Percentiles rank a stretch among this genome's conserved stretches.
Evolutionary conservation across 1,284 basidiomycete genomes (phyloP).

Genomic region (Ustilago tritici): DNA sequence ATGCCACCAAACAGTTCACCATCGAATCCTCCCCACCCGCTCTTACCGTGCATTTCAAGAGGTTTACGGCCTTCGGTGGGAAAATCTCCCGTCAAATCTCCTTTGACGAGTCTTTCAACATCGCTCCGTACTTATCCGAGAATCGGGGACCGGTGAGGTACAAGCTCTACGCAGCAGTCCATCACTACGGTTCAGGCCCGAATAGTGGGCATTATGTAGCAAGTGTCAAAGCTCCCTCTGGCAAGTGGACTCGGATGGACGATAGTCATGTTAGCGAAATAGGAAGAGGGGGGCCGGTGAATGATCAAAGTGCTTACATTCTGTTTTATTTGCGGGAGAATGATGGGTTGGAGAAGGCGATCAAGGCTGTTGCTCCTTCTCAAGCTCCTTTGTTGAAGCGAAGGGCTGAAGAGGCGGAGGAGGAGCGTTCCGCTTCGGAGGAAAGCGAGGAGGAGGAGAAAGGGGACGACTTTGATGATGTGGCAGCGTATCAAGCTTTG

Average conservation of each 20-base stretch:
- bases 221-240: constrained; percentile 80
- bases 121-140: constrained; percentile 86
- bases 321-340: constrained; percentile 86
- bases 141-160: constrained; percentile 75
- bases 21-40: constrained; percentile 87
- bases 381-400: neutral
- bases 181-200: constrained; percentile 89
- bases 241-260: constrained; percentile 91
- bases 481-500: constrained; percentile 22
- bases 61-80: constrained; percentile 86
- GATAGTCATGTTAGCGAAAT: constrained; percentile 79
- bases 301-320: constrained; percentile 87
- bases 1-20: constrained; percentile 88
- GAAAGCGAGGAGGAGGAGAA: constrained; percentile 5
- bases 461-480: constrained; percentile 15
- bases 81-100: constrained; percentile 78
- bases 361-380: constrained; percentile 11
- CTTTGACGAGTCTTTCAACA: constrained; percentile 82
- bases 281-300: constrained; percentile 66
- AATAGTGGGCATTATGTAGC: constrained; percentile 97
- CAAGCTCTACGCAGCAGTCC: constrained; percentile 89
- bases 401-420: constrained; percentile 26
- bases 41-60: constrained; percentile 96
- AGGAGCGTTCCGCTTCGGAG: constrained; percentile 8
- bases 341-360: constrained; percentile 42